Conservation (phyloP, 163 green algal species). For the Coccomyxa subellipsoidea region DNA sequence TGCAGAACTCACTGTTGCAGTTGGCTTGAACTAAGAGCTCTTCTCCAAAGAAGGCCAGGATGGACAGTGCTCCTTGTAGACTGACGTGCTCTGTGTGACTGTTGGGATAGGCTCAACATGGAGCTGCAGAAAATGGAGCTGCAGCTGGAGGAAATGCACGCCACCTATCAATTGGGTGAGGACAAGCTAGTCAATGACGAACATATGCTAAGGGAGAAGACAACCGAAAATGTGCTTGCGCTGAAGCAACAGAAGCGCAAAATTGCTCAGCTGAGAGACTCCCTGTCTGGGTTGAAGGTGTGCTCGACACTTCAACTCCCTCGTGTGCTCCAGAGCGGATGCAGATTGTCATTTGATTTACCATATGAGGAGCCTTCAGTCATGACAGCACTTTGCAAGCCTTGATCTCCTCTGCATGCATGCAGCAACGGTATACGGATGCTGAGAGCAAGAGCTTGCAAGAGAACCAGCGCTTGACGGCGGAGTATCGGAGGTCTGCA, state of each 20-base stretch:
- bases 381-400: not conserved
- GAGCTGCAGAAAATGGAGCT: slow-evolving; percentile 82
- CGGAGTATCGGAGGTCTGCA: slow-evolving; percentile 83
- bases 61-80: too few relatives aligned
- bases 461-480: slow-evolving; percentile 77
- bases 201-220: slow-evolving; percentile 69
- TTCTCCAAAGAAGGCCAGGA: not conserved
- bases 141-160: slow-evolving; percentile 79
- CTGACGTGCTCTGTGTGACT: not conserved
- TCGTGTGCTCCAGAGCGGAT: too few relatives aligned
- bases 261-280: slow-evolving; percentile 69
- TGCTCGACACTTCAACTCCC: not conserved
- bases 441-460: slow-evolving; percentile 59
- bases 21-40: too few relatives aligned
- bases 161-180: slow-evolving; percentile 85
- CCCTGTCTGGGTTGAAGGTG: slow-evolving; percentile 67
- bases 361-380: too few relatives aligned
- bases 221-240: slow-evolving; percentile 41
- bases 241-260: slow-evolving; percentile 87
- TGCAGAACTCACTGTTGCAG: too few relatives aligned
- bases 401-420: not conserved
- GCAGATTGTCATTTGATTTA: too few relatives aligned
- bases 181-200: slow-evolving; percentile 94
- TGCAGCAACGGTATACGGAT: slow-evolving; percentile 42
- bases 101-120: slow-evolving; percentile 60